Evolutionary conservation across 805 yeast species (phyloP), one percentile per base, ranked within the genome.

Genomic region (Peterozyma xylosa): DNA sequence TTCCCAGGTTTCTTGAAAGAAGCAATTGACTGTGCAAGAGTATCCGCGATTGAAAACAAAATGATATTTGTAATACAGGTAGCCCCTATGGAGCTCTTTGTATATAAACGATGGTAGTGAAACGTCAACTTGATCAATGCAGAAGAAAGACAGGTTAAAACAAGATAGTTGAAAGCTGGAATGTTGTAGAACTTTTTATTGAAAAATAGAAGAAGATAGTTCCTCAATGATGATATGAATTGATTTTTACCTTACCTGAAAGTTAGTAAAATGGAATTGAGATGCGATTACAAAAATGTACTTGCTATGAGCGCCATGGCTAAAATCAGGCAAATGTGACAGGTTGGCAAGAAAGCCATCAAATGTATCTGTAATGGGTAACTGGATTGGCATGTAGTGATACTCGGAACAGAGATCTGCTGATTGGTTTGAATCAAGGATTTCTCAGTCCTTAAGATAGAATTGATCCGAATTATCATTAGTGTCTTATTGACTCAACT

Each of bases 1-100:
- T 30, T 11, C 9, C 14, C 14, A 15, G 13, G 30, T 9, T 11
- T 48, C 21, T 46, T 44, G 38, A 51, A 56, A 1, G 64, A 59
- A 2, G 76, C 55, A 3, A 88, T 67, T 2, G 84, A 73, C 60
- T 91, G 98, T 0, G 98, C 98, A 49, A 90, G 58, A 0, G 90
- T 78, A 58, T 91, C 98, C 0, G 97, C 89, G n/a, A 88, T 79
- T 0, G 96, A 96, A 59, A 80, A 86, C 5, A 91, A 67, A 4
- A 90, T 79, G 29, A 86, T 63, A 56, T 91, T 91, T 1, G 96
- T 82, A 18, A 81, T 76, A 46, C 87, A 75, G 33, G 89, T 86
- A 13, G 96, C 87, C n/a, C 82, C 59, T 30, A 88, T 62, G 1
- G 93, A 80, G 39, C 79, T 77, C 45, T 65, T 70, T 48, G 74